A percentile compares a stretch with the other conserved stretches of the same genome.
phyloP scores from a whole-genome alignment of 2,329 filamentous ascomycete genomes.

The Xenosphaeropsis pyriputrescens region DNA sequence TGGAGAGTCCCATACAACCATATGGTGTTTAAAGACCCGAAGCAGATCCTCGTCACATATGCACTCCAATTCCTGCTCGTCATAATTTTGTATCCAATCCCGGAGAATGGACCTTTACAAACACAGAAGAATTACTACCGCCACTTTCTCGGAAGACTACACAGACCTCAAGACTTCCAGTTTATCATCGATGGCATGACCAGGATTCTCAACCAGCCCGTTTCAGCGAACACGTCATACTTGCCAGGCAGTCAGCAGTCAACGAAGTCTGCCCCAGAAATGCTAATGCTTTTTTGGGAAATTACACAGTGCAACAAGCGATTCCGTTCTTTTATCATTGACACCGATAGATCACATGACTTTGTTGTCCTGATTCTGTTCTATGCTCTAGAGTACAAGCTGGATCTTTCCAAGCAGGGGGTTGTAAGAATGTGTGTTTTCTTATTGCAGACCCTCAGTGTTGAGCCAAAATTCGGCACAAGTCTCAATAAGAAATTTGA shows the following conservation, averaged over 20 bases:
- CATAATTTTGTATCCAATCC: slow-evolving; percentile 74
- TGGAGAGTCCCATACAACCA: slow-evolving; percentile 94
- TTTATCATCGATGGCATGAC: slow-evolving; percentile 94
- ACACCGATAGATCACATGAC: slow-evolving; percentile 85
- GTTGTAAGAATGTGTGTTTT: slow-evolving; percentile 97
- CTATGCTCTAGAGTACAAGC: slow-evolving; percentile 81
- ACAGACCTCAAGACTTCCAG: slow-evolving; percentile 92
- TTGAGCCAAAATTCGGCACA: slow-evolving; percentile 79
- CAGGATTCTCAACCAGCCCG: slow-evolving; percentile 78
- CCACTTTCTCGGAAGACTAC: slow-evolving; percentile 66
- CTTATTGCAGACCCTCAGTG: slow-evolving; percentile 83
- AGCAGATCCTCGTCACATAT: slow-evolving; percentile 82
- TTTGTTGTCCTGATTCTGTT: slow-evolving; percentile 84
- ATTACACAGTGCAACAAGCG: slow-evolving; percentile 93
- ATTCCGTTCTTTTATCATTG: slow-evolving; percentile 92
- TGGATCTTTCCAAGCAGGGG: slow-evolving; percentile 77
- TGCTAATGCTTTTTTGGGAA: slow-evolving; percentile 97
- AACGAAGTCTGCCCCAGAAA: slow-evolving; percentile 81
- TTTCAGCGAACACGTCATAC: slow-evolving; percentile 79
- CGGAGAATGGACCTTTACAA: slow-evolving; percentile 50
- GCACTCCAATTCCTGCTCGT: slow-evolving; percentile 75
- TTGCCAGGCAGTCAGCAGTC: slow-evolving; percentile 71
- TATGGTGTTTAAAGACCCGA: slow-evolving; percentile 79
- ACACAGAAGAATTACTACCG: slow-evolving; percentile 84
- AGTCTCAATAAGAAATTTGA: slow-evolving; percentile 84